phyloP scores from a whole-genome alignment of 2,329 filamentous ascomycete species.

The Periconia macrospinosa region DNA sequence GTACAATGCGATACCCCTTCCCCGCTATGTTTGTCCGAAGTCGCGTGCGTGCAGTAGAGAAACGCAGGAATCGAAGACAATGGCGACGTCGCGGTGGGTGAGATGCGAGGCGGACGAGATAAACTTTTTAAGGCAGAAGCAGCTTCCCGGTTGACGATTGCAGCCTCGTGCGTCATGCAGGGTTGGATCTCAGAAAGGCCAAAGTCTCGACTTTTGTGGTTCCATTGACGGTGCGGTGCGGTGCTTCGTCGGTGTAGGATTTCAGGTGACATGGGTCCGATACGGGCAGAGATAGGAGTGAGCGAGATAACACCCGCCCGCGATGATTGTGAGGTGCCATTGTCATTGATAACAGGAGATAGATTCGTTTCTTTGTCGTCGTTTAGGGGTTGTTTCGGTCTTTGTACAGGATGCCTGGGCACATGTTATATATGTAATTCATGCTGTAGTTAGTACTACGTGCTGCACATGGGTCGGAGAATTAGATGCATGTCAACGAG shows the following conservation, averaged over 20 bases:
- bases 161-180: slow-evolving; percentile 10
- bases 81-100: background rate
- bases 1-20: background rate
- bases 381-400: no score
- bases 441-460: no score
- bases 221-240: background rate
- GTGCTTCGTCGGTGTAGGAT: slow-evolving; percentile 1
- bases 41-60: background rate
- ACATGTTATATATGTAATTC: no score
- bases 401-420: no score
- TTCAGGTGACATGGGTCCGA: background rate
- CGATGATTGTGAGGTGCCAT: background rate
- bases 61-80: background rate
- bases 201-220: background rate
- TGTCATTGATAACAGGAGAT: background rate
- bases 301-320: background rate
- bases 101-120: background rate
- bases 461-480: no score
- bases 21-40: background rate
- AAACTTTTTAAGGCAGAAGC: background rate
- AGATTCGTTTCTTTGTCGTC: no score
- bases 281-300: background rate
- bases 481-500: no score
- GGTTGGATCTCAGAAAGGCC: background rate
- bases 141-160: background rate